Evolutionary conservation across 805 yeast genomes (phyloP).

Genomic region (Brettanomyces bruxellensis): DNA sequence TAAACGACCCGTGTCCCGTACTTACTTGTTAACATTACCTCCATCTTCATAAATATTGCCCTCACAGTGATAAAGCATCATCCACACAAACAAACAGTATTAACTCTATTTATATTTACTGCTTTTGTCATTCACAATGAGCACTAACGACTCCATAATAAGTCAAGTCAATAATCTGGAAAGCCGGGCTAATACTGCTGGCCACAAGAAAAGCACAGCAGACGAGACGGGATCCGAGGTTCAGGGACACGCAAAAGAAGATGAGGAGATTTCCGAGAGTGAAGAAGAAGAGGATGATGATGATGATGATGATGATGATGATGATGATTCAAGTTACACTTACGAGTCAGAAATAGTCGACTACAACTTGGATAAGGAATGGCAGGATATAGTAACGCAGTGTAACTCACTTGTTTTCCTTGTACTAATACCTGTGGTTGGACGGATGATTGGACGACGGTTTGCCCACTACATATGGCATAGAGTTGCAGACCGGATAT

Average conservation of each 20-base stretch:
- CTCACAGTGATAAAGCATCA: no score
- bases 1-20: no score
- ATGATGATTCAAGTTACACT: constrained; percentile 20
- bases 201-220: not conserved
- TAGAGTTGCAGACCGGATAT: constrained; percentile 17
- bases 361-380: constrained; percentile 51
- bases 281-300: not conserved
- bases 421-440: constrained; percentile 56
- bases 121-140: not conserved
- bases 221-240: not conserved
- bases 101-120: no score
- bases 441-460: constrained; percentile 59
- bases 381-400: constrained; percentile 64
- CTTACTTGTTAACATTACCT: no score
- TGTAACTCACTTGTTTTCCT: constrained; percentile 47
- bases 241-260: not conserved
- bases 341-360: constrained; percentile 22
- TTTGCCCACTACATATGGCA: constrained; percentile 33
- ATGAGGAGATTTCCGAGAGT: not conserved
- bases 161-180: not conserved
- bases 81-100: no score
- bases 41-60: not conserved
- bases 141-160: not conserved
- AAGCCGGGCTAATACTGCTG: not conserved
- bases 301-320: constrained; percentile 6